These are phyloP conservation scores for Cladorrhinum sp. DNA, from an alignment of 2,329 filamentous ascomycete species.

Conservation along the genomic window DNA sequence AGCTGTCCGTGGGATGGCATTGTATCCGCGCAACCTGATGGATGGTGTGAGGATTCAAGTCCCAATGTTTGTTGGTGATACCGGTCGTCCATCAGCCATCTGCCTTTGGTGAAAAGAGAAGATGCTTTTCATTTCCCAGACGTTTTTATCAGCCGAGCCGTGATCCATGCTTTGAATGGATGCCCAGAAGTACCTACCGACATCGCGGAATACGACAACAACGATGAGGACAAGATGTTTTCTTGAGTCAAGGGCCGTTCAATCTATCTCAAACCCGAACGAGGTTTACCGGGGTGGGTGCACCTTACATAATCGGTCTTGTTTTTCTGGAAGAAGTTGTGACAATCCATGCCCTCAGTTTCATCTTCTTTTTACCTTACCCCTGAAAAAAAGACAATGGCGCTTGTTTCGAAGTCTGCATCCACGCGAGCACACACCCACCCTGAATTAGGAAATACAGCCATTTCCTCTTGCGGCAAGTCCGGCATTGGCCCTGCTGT, in stretches of 20 bases:
- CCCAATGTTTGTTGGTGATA: no score
- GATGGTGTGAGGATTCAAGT: neutral
- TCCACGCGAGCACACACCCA: conserved; percentile 5
- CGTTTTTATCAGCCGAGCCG: conserved; percentile 24
- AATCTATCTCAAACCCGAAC: conserved; percentile 10
- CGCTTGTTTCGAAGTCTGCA: conserved; percentile 26
- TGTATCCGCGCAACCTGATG: neutral
- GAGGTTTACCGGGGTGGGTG: neutral
- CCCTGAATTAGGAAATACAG: conserved; percentile 18
- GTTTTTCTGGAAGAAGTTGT: conserved; percentile 31
- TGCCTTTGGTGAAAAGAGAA: neutral
- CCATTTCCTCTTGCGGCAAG: conserved; percentile 18
- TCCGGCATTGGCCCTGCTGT: conserved; percentile 7
- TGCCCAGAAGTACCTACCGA: neutral
- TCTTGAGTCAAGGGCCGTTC: neutral
- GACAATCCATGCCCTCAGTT: conserved; percentile 24
- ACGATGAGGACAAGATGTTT: neutral
- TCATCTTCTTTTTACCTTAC: conserved; percentile 23
- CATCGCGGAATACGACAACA: conserved; percentile 7
- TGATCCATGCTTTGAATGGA: conserved; percentile 17
- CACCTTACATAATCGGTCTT: conserved; percentile 7
- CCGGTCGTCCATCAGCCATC: neutral
- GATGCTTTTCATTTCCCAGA: neutral
- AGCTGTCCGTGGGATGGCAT: neutral
- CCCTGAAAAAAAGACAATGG: conserved; percentile 16